phyloP scores from a whole-genome alignment of 73 alveolate genomes.

The Tetrahymena borealis region DNA sequence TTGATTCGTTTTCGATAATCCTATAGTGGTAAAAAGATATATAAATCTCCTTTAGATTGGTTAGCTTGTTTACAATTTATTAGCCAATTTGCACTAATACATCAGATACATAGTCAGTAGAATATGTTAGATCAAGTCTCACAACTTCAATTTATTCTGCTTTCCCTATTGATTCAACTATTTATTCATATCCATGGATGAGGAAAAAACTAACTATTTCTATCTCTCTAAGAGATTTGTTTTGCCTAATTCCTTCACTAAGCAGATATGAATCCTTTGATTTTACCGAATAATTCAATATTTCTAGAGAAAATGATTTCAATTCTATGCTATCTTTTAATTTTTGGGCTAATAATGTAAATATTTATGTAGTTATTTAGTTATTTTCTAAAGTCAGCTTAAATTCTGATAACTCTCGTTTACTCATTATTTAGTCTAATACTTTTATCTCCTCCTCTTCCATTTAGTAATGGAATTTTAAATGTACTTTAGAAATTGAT shows the following conservation, averaged over 20 bases:
- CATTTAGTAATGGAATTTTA: background rate
- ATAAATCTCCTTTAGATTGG: background rate
- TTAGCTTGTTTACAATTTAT: background rate
- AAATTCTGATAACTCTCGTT: background rate
- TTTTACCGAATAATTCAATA: background rate
- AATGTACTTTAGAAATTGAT: background rate
- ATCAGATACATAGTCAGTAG: background rate
- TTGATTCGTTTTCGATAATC: background rate
- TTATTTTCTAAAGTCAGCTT: background rate
- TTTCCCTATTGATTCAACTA: background rate
- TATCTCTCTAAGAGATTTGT: background rate
- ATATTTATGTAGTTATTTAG: background rate
- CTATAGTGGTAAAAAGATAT: background rate
- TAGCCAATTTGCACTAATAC: background rate
- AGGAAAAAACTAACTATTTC: background rate
- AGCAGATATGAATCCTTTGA: background rate
- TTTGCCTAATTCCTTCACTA: background rate
- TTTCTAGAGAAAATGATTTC: background rate
- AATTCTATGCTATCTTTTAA: background rate
- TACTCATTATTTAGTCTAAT: background rate
- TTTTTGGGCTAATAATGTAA: background rate
- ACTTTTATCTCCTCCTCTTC: background rate
- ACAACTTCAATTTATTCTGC: background rate
- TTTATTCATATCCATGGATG: background rate
- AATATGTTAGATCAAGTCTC: background rate